Percentiles rank a stretch among this genome's conserved stretches.
These are phyloP conservation scores for Trypanosoma brucei DNA, from an alignment of 208 protist species.

Conservation along the genomic window DNA sequence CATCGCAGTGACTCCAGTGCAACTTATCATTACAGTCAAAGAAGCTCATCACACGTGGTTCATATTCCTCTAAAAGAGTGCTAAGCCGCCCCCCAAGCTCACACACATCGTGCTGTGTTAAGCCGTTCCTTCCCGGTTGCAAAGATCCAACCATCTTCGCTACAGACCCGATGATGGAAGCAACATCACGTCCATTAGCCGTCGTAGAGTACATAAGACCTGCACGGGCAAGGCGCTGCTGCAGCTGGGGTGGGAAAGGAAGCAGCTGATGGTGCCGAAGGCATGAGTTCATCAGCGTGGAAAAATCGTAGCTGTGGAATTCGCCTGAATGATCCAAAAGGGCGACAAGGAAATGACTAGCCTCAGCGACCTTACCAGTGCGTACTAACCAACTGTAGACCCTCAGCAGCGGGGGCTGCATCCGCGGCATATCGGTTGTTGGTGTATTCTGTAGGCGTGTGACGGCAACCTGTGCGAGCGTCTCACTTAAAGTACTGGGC, in stretches of 20 bases:
- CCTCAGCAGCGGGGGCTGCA: conserved; percentile 50
- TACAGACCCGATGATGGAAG: conserved; percentile 42
- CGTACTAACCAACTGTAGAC: conserved; percentile 81
- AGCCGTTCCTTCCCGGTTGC: conserved; percentile 35
- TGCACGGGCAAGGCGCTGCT: conserved; percentile 42
- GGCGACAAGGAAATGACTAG: conserved; percentile 47
- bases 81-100: conserved; percentile 47
- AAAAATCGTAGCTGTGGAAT: conserved; percentile 40
- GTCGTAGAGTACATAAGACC: conserved; percentile 40
- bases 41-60: conserved; percentile 47
- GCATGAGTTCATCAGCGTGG: conserved; percentile 48
- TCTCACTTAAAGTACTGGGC: conserved; percentile 49
- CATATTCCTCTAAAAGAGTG: conserved; percentile 68
- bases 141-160: conserved; percentile 46
- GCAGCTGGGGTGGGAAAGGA: conserved; percentile 46
- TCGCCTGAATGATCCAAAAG: conserved; percentile 55
- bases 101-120: conserved; percentile 34
- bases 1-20: conserved; percentile 47
- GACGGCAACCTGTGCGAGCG: conserved; percentile 42
- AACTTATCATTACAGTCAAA: conserved; percentile 40
- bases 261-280: conserved; percentile 55
- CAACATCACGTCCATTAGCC: conserved; percentile 41
- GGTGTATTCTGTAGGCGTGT: conserved; percentile 35
- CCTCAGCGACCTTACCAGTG: conserved; percentile 39
- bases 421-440: conserved; percentile 16